phyloP scores from a whole-genome alignment of 176 grass and related monocot genomes.

The Zizania latifolia region DNA sequence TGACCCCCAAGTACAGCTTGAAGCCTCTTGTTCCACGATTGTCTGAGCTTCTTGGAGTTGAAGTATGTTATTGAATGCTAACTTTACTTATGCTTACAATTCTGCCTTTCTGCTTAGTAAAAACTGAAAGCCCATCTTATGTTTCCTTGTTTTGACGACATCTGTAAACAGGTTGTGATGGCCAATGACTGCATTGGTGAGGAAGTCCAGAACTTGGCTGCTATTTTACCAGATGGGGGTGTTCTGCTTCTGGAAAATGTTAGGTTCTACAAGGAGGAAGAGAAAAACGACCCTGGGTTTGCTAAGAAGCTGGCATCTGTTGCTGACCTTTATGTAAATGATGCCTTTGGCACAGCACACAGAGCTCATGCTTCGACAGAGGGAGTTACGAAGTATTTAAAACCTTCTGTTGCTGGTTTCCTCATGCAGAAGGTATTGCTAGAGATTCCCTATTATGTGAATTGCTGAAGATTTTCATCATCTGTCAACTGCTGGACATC shows the following conservation, averaged over 20 bases:
- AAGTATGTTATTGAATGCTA: constrained; percentile 30
- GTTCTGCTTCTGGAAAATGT: constrained; percentile 83
- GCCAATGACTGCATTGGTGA: constrained; percentile 60
- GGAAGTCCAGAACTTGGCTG: constrained; percentile 47
- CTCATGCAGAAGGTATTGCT: constrained; percentile 77
- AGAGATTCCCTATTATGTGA: neutral
- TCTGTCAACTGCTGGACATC: neutral
- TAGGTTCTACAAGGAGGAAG: constrained; percentile 78
- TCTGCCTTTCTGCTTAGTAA: neutral
- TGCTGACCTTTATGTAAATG: constrained; percentile 77
- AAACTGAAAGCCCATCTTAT: neutral
- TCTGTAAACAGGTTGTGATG: constrained; percentile 49
- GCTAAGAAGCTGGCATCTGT: constrained; percentile 58
- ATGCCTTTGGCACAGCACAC: constrained; percentile 68
- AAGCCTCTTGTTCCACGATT: constrained; percentile 62
- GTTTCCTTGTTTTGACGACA: neutral
- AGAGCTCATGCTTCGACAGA: constrained; percentile 87
- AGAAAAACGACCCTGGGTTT: constrained; percentile 57
- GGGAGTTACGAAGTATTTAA: constrained; percentile 81
- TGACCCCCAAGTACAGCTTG: constrained; percentile 62
- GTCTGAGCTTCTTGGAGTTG: constrained; percentile 49
- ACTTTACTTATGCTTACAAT: neutral
- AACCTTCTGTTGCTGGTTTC: constrained; percentile 75
- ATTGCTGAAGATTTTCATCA: neutral
- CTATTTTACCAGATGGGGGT: constrained; percentile 59